Base-by-base conservation (phyloP, 371 early-diverging fungal species). In the Spiromyces aspiralis region DNA sequence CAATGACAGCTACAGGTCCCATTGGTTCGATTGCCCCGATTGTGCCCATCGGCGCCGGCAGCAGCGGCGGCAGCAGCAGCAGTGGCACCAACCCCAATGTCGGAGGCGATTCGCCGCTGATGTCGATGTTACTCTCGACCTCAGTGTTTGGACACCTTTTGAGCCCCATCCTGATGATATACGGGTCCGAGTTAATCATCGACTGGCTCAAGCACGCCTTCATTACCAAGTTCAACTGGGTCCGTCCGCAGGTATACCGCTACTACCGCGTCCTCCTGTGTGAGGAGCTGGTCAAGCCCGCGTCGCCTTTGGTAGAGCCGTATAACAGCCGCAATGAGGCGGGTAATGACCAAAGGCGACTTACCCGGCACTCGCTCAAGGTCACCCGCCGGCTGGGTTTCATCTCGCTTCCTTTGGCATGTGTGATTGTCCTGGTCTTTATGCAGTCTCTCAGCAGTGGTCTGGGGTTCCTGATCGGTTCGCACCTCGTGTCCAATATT, bases 181-280 rank as follows among this genome's bases (percentile, higher is more conserved):
- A 87, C 46, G 80, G 78, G 0, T 86, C 90, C 22, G 96, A 96
- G 62, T 66, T 95, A 2, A 63, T 92, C 19, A 94, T 95, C 4
- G 97, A 98, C 67, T 96, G 96, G 94, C 69, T 95, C 47, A 98
- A 98, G 64, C 98, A 98, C 66, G 87, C 95, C 0, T 96, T 95
- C 61, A 87, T 98, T 50, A 88, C 90, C 16, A 95, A 95, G 59
- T 94, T 94, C 70, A 98, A 98, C 64, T 84, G 84, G 54, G 84
- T 95, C 48, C 64, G 87, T 20, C 92, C 94, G 1, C 78, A 76
- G 3, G 83, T 94, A 2, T 97, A 95, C 67, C 75, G 71, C 1
- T 76, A 81, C 53, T 95, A 87, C 53, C 73, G 81, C 12, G 92
- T 94, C 55, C 77, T 89, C 20, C 68, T 95, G 28, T 88, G 87